Base-by-base conservation (phyloP, 2,329 filamentous ascomycete genomes). In the Colletotrichum caudatum region DNA sequence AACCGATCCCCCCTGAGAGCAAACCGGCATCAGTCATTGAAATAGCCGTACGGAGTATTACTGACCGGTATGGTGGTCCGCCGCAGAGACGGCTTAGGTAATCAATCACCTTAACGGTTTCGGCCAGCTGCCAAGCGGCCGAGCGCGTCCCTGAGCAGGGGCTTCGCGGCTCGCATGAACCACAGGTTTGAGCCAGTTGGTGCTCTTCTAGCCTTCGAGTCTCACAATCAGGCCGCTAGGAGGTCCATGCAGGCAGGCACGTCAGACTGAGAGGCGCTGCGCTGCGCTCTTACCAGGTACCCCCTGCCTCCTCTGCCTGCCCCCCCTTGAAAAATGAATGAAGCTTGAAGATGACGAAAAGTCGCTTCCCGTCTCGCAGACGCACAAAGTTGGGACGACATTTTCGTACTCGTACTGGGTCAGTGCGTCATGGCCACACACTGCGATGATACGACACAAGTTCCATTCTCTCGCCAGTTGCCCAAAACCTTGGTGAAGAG, bases 381-480 rank as follows among this genome's bases (percentile, higher is more conserved):
- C 44, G 50, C 68, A 70, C 58, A 71, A 68, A 58, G 64, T 68
- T 68, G 51, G 58, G 69, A 71, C 58, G 64, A 59, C 57, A 41
- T 56, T 26, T 56, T 33, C 11, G 9, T 39, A 39, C 41, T 44
- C 18, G 44, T 46, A 46, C 18, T 9, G 29, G 54, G 48, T 46
- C 33, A 48, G 56, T 41, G 56, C 48, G 9, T 37, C 46, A 26
- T 58, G 23, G 23, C 33, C 20, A 20, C 59, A n/a, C 7, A 4
- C 44, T 7, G 41, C 41, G 29, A 59, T 57, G 44, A 46, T n/a
- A n/a, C 23, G 23, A 2, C 6, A 9, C 39, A 26, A 33, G 16
- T 50, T 33, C 20, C 60, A 26, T 35, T n/a, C 26, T 39, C 39
- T 51, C 41, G 39, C 5, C 29, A 18, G n/a, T 20, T 29, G 41